phyloP scores from a whole-genome alignment of 148 eudicot species.

The Vaccinium macrocarpon region DNA sequence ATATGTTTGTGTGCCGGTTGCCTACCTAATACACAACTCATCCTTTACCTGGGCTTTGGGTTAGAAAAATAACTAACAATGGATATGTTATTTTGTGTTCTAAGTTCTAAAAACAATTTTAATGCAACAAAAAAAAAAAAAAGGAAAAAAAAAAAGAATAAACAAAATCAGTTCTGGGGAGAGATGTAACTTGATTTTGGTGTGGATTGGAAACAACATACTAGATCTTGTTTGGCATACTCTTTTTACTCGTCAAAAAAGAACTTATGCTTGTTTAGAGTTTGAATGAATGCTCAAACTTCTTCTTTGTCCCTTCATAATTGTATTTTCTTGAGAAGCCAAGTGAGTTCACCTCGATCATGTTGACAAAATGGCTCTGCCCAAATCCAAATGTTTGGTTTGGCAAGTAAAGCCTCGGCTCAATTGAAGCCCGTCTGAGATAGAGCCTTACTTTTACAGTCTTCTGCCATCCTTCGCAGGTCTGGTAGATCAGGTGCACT shows the following conservation, averaged over 20 bases:
- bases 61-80: background rate
- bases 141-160: no score
- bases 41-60: background rate
- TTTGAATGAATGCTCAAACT: background rate
- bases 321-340: background rate
- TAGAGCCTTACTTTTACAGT: background rate
- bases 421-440: background rate
- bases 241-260: background rate
- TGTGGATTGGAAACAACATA: background rate
- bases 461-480: constrained; percentile 32
- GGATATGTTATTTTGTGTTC: background rate
- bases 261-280: background rate
- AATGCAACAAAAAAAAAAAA: background rate
- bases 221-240: background rate
- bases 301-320: constrained; percentile 3
- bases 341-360: background rate
- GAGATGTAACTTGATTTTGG: background rate
- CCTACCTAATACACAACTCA: background rate
- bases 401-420: background rate
- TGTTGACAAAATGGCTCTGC: background rate
- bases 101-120: background rate
- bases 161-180: background rate
- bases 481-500: constrained; percentile 52
- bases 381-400: background rate
- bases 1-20: background rate